Evolutionary conservation across 1,139 yeast genomes (phyloP).

Genomic region (Debaryomycetaceae sp.): DNA sequence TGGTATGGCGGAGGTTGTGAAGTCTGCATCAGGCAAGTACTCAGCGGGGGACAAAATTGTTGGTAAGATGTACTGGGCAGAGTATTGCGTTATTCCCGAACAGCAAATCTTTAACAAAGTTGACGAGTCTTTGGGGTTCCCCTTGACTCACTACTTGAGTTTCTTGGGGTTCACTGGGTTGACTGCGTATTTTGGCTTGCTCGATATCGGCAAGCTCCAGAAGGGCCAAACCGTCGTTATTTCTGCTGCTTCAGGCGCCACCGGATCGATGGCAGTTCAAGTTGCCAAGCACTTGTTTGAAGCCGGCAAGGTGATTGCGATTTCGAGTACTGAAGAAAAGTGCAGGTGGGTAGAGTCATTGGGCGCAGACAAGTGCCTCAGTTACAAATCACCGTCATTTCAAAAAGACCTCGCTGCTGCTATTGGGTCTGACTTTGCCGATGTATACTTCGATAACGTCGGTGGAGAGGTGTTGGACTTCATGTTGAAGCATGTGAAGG

Average conservation of each 20-base stretch:
- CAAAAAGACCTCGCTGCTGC: slow-evolving; percentile 38
- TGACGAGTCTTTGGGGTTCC: slow-evolving; percentile 20
- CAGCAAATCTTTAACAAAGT: slow-evolving; percentile 18
- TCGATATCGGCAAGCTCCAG: slow-evolving; percentile 37
- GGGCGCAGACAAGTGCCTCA: slow-evolving; percentile 52
- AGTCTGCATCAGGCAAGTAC: slow-evolving; percentile 19
- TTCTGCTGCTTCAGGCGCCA: slow-evolving; percentile 69
- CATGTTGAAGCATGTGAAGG: slow-evolving; percentile 37
- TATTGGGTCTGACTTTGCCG: slow-evolving; percentile 42
- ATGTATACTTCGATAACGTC: slow-evolving; percentile 54
- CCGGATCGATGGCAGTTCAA: slow-evolving; percentile 58
- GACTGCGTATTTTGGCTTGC: slow-evolving; percentile 59
- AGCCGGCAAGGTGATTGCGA: slow-evolving; percentile 56
- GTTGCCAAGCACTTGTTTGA: slow-evolving; percentile 51
- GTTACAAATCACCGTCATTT: slow-evolving; percentile 45
- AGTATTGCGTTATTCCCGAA: slow-evolving; percentile 21
- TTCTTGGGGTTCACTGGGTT: slow-evolving; percentile 43
- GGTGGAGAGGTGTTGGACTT: slow-evolving; percentile 58
- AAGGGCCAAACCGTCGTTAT: slow-evolving; percentile 40
- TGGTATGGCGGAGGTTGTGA: slow-evolving; percentile 22
- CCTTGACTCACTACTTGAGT: slow-evolving; percentile 38
- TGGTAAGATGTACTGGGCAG: slow-evolving; percentile 27
- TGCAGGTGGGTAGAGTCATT: slow-evolving; percentile 49
- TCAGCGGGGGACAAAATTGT: slow-evolving; percentile 18
- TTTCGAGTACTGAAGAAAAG: slow-evolving; percentile 60